Evolutionary conservation across 441 rosid genomes (phyloP), one percentile per base, ranked within the genome.

Genomic region (Melianthus villosus): DNA sequence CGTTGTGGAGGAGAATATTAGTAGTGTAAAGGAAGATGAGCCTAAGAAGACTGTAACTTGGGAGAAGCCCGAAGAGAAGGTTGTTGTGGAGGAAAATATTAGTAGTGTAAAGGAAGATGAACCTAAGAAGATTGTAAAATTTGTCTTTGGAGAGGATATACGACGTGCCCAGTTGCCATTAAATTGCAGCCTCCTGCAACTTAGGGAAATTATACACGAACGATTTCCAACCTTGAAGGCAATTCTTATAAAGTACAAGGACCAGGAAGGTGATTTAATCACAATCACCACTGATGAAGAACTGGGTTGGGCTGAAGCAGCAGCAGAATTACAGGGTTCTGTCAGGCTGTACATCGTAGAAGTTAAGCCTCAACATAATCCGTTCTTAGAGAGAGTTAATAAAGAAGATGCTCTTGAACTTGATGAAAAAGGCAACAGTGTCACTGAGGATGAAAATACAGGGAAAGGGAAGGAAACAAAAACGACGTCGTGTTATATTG

Each of bases 71-170:
- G 68, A 60, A 39, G 81, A 68, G 14, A 54, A 71, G 58, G 52
- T 37, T 34, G 69, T 64, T n/a, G 50, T 58, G 37, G 69, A 64
- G 56, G 86, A 72, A 20, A 33, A 15, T 14, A 33, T 33, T 33
- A 33, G 37, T 33, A 33, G 37, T 56, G 27, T 22, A 14, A 47
- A 56, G 50, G 77, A 63, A 9, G 62, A 56, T 23, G 60, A 41
- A 3, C 53, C 74, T 34, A 56, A 77, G 11, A 75, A 71, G 73
- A 77, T 73, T 6, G 77, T 77, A 47, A 91, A 91, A 64, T 57
- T 91, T 55, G 89, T 91, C 22, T 64, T 73, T 30, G 94, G 89
- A 48, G 95, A 87, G 51, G 97, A 87, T 48, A 87, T 83, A 40
- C 75, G 97, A 54, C 67, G 74, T 74, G 95, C 95, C 3, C 93